These are phyloP conservation scores for Calonectria montana DNA, from an alignment of 2,329 filamentous ascomycete genomes.

Conservation along the genomic window DNA sequence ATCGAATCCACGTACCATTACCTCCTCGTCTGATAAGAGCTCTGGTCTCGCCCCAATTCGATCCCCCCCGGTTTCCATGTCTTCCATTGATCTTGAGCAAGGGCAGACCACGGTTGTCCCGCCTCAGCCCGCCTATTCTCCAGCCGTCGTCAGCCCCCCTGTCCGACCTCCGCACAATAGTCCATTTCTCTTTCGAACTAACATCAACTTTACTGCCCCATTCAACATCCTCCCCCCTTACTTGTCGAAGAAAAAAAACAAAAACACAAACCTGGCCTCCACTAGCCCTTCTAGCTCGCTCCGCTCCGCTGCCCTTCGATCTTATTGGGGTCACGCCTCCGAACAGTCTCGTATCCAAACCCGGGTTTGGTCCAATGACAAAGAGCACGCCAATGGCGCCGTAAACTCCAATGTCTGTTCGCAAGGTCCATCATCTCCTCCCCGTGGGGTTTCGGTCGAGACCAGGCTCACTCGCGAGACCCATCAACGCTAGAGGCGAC, in stretches of 20 bases:
- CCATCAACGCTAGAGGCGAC: constrained; percentile 35
- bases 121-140: constrained; percentile 8
- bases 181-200: constrained; percentile 51
- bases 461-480: constrained; percentile 42
- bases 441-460: constrained; percentile 37
- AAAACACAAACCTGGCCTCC: not conserved
- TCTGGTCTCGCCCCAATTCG: constrained; percentile 15
- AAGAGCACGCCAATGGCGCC: constrained; percentile 5
- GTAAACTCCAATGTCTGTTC: constrained; percentile 16
- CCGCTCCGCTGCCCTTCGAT: constrained; percentile 21
- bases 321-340: constrained; percentile 23
- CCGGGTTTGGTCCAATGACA: constrained; percentile 44
- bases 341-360: constrained; percentile 37
- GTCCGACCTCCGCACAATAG: constrained; percentile 38
- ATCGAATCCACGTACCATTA: constrained; percentile 32
- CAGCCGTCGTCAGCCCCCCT: constrained; percentile 10
- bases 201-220: constrained; percentile 41
- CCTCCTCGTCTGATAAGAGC: constrained; percentile 28
- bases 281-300: constrained; percentile 28
- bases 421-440: constrained; percentile 11
- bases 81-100: constrained; percentile 25
- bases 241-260: constrained; percentile 24
- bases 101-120: not conserved
- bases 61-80: not conserved
- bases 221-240: constrained; percentile 35